Evolutionary conservation across 768 basidiomycete genomes (phyloP), one percentile per base, ranked within the genome.

Genomic region (Boletus bicolor): DNA sequence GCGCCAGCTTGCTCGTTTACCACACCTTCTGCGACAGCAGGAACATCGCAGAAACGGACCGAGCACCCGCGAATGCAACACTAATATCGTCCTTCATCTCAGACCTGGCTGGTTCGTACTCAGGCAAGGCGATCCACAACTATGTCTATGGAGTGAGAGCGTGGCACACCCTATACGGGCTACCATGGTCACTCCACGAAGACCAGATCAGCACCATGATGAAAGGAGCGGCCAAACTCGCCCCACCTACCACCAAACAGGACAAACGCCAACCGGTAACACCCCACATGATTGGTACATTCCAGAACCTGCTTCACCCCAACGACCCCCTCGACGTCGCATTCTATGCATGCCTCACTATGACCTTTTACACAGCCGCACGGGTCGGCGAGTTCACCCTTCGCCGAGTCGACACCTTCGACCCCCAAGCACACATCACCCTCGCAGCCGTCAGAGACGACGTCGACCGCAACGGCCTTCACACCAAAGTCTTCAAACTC

Each of bases 81-180:
- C 1, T 30, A 0, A 1, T 53, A 0, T 9, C 36, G 0, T 12
- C 42, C 0, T 53, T 53, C 14, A 21, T 53, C 4, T 53, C 51
- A 28, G 14, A 5, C 0, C 44, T 53, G 2, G 9, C 52, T 2
- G 37, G 44, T 1, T 21, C n/a, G 1, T 10, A 9, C 15, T 53
- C 5, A 3, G 9, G 36, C 2, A 30, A 26, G 10, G 37, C 44
- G 5, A 53, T 53, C 0, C n/a, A 39, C 0, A 53, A 53, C 6
- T 53, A 53, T 0, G 7, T 53, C 8, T 45, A 38, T 3, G 36
- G 36, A 3, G 10, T 46, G 0, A 3, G 4, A 7, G 37, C 44
- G 0, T 53, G 51, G 51, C 51, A 53, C 44, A 45, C 28, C 1
- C 35, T 53, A 10, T 30, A 53, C 3, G 28, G 44, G 1, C 11